Base-by-base conservation (phyloP, 805 yeast genomes). In the Yamadazyma insecticola region DNA sequence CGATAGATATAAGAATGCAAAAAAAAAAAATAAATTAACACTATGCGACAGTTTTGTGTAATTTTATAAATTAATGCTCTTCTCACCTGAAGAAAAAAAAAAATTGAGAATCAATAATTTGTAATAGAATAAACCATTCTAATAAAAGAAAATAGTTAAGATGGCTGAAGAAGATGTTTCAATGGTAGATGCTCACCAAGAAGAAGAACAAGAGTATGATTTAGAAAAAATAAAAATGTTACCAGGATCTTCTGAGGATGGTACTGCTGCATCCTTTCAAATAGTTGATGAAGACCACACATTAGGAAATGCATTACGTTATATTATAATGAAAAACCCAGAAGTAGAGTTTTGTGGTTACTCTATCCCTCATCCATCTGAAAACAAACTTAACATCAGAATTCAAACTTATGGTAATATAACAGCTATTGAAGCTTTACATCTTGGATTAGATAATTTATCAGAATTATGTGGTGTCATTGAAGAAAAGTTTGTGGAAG, bases 301-400 rank as follows among this genome's bases (percentile, higher is more conserved):
- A 1, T 63, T 92, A 30, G 98, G 98, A 15, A 92, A 92, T 51
- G 83, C 97, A 5, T 72, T 92, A 32, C 78, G 97, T 55, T 89
- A 88, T 60, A 78, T 90, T 55, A 87, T 92, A 47, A 88, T 92
- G 95, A 89, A 90, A 63, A 92, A 92, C 48, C 96, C 97, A 22
- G 95, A 88, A 44, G 98, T 92, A 16, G 98, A 92, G 54, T 92
- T 92, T 57, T 90, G 97, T 54, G 98, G 98, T 35, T 92, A 92
- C 63, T 87, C 97, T 26, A 92, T 92, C 45, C 98, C 98, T 8
- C 98, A 92, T 60, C 98, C 98, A 13, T 85, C 96, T 21, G 98
- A 92, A 61, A 71, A 86, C 39, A 81, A 83, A 45, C 67, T 92
- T 60, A 87, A 92, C 62, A 57, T 92, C 35, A 78, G 98, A 63